Base-by-base conservation (phyloP, 805 yeast species). In the Myxozyma vanderwaltii region DNA sequence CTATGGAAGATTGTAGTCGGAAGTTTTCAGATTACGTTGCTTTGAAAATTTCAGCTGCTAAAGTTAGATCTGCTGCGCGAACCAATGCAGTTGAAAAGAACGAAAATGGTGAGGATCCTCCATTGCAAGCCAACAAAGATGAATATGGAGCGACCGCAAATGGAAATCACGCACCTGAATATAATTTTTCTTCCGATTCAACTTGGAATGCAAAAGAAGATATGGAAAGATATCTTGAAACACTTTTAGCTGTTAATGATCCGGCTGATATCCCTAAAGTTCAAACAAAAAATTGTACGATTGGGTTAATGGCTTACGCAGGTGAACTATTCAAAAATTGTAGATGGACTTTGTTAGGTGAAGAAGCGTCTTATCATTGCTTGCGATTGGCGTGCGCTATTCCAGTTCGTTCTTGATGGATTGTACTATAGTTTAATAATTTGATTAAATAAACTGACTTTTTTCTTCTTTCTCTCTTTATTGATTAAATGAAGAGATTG, bases 351-450 rank as follows among this genome's bases (percentile, higher is more conserved):
- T 38, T 59, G 36, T 43, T 59, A 47, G 63, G 63, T 17, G 63
- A 59, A 26, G 63, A 59, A 51, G 63, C 61, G 13, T 56, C 60
- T 17, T 56, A 45, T 46, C 63, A 59, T 52, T 55, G 63, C 29
- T 23, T 41, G 19, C 40, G 63, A 17, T 38, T 59, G 19, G 59
- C 63, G 24, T 51, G 56, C 21, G 48, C 53, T 12, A 51, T 59
- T 46, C 63, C 60, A 13, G 57, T 56, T 12, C 27, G 63, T 17
- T 56, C 56, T 44, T 44, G 29, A 24, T 13, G 15, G 83, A 82
- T 63, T 80, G 80, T 61, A 79, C 73, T 58, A 76, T 79, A 29
- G 33, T n/a, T n/a, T n/a, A n/a, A n/a, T n/a, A n/a, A n/a, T n/a
- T n/a, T n/a, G n/a, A n/a, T n/a, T n/a, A n/a, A n/a, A n/a, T n/a